These are phyloP conservation scores for Lepidium campestre DNA, from an alignment of 441 rosid genomes.

Conservation along the genomic window DNA sequence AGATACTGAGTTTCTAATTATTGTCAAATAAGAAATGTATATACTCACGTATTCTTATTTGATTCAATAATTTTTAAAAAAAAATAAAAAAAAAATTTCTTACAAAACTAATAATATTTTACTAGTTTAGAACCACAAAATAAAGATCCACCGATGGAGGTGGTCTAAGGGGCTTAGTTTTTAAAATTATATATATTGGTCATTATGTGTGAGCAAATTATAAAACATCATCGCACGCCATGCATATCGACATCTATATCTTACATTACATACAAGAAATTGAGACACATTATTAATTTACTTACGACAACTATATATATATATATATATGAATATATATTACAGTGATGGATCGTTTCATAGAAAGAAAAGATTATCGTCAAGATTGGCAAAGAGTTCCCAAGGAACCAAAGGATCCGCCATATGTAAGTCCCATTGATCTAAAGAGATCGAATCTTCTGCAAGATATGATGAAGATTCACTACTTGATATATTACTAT, in stretches of 20 bases:
- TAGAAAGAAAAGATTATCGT: conserved; percentile 28
- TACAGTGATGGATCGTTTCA: conserved; percentile 3
- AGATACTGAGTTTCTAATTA: too few species aligned
- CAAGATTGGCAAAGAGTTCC: conserved; percentile 43
- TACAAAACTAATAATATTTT: too few species aligned
- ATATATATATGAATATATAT: background rate
- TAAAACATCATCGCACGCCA: background rate
- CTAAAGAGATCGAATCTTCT: conserved; percentile 23
- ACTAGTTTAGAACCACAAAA: too few species aligned
- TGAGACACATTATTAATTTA: background rate
- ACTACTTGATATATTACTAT: conserved; percentile 25
- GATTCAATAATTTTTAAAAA: too few species aligned
- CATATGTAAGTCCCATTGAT: conserved; percentile 46
- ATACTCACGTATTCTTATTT: too few species aligned
- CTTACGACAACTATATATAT: background rate
- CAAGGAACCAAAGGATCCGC: conserved; percentile 47
- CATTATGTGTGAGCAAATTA: background rate
- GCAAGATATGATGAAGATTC: conserved; percentile 26
- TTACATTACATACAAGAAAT: conserved; percentile 13
- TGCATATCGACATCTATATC: conserved; percentile 9
- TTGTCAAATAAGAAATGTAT: too few species aligned
- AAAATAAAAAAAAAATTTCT: too few species aligned
- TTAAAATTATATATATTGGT: too few species aligned
- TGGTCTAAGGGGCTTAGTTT: too few species aligned
- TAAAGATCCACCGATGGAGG: too few species aligned